Percentiles rank a stretch among this genome's conserved stretches.
phyloP scores from a whole-genome alignment of 1,284 basidiomycete species.

The Heterobasidion parviporum region DNA sequence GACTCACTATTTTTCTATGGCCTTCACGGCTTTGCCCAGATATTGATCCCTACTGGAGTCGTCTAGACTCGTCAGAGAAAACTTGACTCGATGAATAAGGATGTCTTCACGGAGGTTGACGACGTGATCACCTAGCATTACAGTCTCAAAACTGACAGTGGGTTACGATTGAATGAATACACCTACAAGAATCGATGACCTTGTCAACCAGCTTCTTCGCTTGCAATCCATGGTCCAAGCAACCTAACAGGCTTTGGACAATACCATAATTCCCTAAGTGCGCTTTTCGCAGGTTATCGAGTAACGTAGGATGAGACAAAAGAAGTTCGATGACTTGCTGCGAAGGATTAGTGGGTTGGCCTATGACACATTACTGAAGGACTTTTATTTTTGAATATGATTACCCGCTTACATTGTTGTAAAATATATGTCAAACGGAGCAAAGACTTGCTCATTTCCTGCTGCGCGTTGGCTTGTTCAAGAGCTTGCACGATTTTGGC shows the following conservation, averaged over 20 bases:
- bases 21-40: constrained; percentile 57
- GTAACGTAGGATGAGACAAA: constrained; percentile 67
- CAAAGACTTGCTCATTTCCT: constrained; percentile 76
- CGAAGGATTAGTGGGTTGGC: constrained; percentile 4
- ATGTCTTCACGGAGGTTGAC: constrained; percentile 88
- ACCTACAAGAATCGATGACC: constrained; percentile 82
- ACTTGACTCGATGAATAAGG: constrained; percentile 74
- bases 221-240: constrained; percentile 74
- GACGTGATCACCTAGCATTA: constrained; percentile 66
- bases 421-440: constrained; percentile 80
- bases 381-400: background rate
- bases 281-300: constrained; percentile 82
- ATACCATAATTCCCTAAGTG: constrained; percentile 87
- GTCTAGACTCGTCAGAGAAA: constrained; percentile 73
- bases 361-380: background rate
- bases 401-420: constrained; percentile 54
- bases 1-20: constrained; percentile 75
- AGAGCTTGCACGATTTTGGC: constrained; percentile 48
- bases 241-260: constrained; percentile 84
- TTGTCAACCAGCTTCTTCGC: constrained; percentile 84
- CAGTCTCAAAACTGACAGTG: background rate
- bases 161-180: background rate
- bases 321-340: constrained; percentile 58
- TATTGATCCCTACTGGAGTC: constrained; percentile 41
- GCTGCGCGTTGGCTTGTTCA: constrained; percentile 79